These are phyloP conservation scores for Parsonsia alboflavescens DNA, from an alignment of 257 asterid species.

Conservation along the genomic window DNA sequence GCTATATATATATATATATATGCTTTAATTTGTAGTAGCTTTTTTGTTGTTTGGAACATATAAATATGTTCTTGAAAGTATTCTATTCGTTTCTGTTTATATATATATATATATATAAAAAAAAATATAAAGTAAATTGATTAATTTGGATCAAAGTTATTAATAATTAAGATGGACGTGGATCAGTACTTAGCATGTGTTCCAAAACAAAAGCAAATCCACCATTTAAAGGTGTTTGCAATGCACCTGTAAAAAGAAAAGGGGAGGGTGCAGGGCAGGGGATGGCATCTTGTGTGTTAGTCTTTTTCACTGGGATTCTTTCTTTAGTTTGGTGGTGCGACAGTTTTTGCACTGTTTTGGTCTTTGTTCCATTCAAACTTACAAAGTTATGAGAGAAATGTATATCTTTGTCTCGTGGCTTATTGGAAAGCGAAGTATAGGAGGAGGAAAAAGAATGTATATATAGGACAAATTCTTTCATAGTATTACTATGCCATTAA, in stretches of 20 bases:
- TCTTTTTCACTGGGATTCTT: constrained; percentile 57
- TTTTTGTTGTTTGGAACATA: background rate
- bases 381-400: constrained; percentile 31
- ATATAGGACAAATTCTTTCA: too few relatives aligned
- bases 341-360: constrained; percentile 40
- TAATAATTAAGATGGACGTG: background rate
- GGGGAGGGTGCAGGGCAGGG: background rate
- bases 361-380: constrained; percentile 53
- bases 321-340: constrained; percentile 25
- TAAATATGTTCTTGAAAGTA: background rate
- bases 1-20: background rate
- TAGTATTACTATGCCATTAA: too few relatives aligned
- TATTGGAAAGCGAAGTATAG: background rate
- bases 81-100: background rate
- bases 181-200: constrained; percentile 31
- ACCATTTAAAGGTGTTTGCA: constrained; percentile 48
- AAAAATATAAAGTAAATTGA: background rate
- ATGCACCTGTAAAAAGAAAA: constrained; percentile 10
- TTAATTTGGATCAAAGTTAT: too few relatives aligned
- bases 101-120: background rate
- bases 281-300: constrained; percentile 39
- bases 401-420: constrained; percentile 31
- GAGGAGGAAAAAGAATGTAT: background rate
- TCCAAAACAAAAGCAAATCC: constrained; percentile 44
- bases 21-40: constrained; percentile 4